Percentiles rank a stretch among this genome's conserved stretches.
phyloP scores from a whole-genome alignment of 2,329 filamentous ascomycete species.

The Cladophialophora carrionii region DNA sequence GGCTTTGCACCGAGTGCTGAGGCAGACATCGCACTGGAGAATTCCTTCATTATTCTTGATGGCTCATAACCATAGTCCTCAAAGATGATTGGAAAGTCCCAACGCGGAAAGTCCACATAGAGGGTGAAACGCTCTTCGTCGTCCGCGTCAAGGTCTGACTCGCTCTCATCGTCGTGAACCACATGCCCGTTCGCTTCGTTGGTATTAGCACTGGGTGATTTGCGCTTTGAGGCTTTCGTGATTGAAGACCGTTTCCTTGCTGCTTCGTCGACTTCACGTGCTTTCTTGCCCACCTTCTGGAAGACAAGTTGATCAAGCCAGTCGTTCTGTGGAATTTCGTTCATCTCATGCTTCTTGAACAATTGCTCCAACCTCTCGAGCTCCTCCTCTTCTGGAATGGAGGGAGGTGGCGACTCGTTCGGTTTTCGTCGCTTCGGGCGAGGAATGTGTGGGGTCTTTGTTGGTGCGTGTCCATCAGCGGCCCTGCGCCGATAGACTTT shows the following conservation, averaged over 20 bases:
- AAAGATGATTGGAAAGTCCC: slow-evolving; percentile 94
- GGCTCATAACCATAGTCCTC: slow-evolving; percentile 90
- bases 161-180: slow-evolving; percentile 41
- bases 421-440: slow-evolving; percentile 59
- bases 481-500: slow-evolving; percentile 77
- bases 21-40: slow-evolving; percentile 65
- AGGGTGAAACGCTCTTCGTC: slow-evolving; percentile 74
- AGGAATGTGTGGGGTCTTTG: slow-evolving; percentile 73
- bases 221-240: slow-evolving; percentile 44
- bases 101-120: slow-evolving; percentile 88
- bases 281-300: slow-evolving; percentile 79
- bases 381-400: slow-evolving; percentile 76
- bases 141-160: slow-evolving; percentile 47
- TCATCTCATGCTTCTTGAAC: slow-evolving; percentile 98
- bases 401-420: slow-evolving; percentile 51
- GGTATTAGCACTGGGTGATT: slow-evolving; percentile 20
- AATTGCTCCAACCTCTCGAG: slow-evolving; percentile 84
- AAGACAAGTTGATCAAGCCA: slow-evolving; percentile 97
- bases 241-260: slow-evolving; percentile 60
- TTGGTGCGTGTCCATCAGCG: slow-evolving; percentile 81
- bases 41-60: slow-evolving; percentile 76
- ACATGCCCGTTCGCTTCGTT: slow-evolving; percentile 44
- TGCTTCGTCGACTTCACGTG: slow-evolving; percentile 65
- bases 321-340: slow-evolving; percentile 86
- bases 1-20: slow-evolving; percentile 74